Evolutionary conservation across 257 asterid species (phyloP).

Genomic region (Plectranthus barbatus): DNA sequence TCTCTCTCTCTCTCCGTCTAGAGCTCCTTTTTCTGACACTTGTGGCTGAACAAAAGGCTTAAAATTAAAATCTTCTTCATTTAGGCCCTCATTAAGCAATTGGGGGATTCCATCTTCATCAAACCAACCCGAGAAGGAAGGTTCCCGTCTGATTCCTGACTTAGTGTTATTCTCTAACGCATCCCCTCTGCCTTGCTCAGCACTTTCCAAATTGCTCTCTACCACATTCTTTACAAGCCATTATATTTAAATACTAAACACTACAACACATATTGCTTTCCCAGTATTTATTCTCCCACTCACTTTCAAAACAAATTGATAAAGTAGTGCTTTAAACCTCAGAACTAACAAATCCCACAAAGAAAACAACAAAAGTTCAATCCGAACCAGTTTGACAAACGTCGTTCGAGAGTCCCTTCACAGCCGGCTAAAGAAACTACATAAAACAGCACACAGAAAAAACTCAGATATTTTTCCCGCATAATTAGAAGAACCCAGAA

Average conservation of each 20-base stretch:
- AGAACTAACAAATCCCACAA: not conserved
- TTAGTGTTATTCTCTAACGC: constrained; percentile 11
- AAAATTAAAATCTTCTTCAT: constrained; percentile 40
- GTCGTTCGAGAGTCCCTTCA: too few species aligned
- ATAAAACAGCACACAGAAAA: constrained; percentile 2
- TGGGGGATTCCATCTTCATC: constrained; percentile 44
- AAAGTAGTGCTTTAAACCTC: constrained; percentile 1
- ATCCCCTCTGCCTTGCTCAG: constrained; percentile 29
- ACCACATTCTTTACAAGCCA: constrained; percentile 27
- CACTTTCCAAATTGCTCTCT: constrained; percentile 33
- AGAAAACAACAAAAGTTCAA: not conserved
- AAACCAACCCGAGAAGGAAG: constrained; percentile 73
- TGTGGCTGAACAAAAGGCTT: constrained; percentile 23
- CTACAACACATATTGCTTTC: constrained; percentile 16
- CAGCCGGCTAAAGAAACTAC: constrained; percentile 9
- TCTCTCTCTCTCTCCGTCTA: constrained; percentile 36
- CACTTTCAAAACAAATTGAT: not conserved
- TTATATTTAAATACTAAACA: constrained; percentile 19
- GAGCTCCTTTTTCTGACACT: constrained; percentile 19
- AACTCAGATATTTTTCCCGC: constrained; percentile 14
- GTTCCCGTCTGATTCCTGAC: constrained; percentile 40
- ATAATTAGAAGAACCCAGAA: not conserved
- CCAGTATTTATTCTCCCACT: not conserved
- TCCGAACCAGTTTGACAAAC: constrained; percentile 3
- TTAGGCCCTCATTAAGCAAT: constrained; percentile 20